Base-by-base conservation (phyloP, 306 rosid genomes). In the Canavalia gladiata region DNA sequence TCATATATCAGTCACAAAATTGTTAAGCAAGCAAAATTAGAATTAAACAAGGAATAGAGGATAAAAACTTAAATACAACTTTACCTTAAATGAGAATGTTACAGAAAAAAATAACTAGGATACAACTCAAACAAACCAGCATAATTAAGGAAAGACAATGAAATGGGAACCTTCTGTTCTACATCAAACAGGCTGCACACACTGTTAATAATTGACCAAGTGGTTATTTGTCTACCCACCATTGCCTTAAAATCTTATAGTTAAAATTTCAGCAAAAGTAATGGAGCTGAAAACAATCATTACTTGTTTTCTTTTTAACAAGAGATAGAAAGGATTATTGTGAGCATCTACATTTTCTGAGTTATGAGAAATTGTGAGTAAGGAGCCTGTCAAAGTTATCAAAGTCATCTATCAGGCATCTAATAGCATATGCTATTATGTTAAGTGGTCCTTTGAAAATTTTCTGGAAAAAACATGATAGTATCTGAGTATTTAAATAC, bases 131-230 rank as follows among this genome's bases (percentile, higher is more conserved):
- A 9, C n/a, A 51, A 52, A 64, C 11, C 42, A 64, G 54, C 45
- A 35, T 54, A 33, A 28, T 11, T 12, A 12, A 65, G 60, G 6
- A 43, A 78, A 13, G 72, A 68, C 33, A 57, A 45, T 30, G 70
- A 47, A 42, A 78, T 68, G 47, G 52, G 6, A 63, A 63, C 25
- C 52, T 35, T 34, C 12, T 34, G 49, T 49, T 75, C 70, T 45
- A 60, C 59, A 50, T 29, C 55, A 80, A 71, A 71, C 62, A 64
- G 33, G 29, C 64, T 34, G 33, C n/a, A 69, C 57, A 79, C 74
- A 69, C 56, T 39, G 28, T 12, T 62, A 72, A 72, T 30, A 47
- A 3, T 65, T 72, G 31, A 43, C 47, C 8, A 0, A 62, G 80
- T 13, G 31, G 28, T n/a, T 39, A 29, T n/a, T 13, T 41, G 31